Percentiles rank a stretch among this genome's conserved stretches.
Evolutionary conservation across 768 basidiomycete genomes (phyloP).

Genomic region (Phylloporus sp.): DNA sequence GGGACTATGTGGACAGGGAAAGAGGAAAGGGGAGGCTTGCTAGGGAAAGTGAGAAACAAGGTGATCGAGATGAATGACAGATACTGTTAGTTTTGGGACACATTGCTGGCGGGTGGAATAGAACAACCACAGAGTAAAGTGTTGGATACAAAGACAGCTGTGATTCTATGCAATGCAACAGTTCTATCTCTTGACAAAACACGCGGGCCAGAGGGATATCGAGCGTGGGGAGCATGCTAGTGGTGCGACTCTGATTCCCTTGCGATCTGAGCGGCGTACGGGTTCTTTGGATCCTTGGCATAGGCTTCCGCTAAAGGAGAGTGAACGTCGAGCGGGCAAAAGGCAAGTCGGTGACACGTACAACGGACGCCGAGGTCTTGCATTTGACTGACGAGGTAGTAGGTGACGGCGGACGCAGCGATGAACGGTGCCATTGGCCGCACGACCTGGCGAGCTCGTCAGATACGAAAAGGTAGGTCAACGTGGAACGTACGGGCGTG

Average conservation of each 20-base stretch:
- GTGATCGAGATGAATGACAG: not conserved
- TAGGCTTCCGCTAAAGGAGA: constrained; percentile 51
- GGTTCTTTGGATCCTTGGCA: constrained; percentile 76
- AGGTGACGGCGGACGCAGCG: constrained; percentile 56
- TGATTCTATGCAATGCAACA: constrained; percentile 16
- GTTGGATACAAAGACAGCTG: constrained; percentile 5
- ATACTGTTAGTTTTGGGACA: not conserved
- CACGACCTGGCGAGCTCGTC: constrained; percentile 44
- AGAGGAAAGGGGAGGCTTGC: constrained; percentile 72
- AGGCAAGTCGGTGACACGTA: constrained; percentile 37
- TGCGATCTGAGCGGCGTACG: constrained; percentile 73
- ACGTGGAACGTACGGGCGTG: constrained; percentile 21
- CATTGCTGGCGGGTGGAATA: not conserved
- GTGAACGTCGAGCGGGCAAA: not conserved
- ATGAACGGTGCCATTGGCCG: constrained; percentile 82
- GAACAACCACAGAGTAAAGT: not conserved
- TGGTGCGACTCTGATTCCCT: constrained; percentile 50
- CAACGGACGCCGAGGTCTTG: constrained; percentile 69
- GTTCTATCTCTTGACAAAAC: constrained; percentile 8
- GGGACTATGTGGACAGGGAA: constrained; percentile 63
- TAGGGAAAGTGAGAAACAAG: constrained; percentile 50
- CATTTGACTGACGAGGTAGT: constrained; percentile 60
- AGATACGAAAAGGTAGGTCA: no score
- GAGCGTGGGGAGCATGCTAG: constrained; percentile 10
- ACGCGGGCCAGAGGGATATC: not conserved